Evolutionary conservation across 805 yeast species (phyloP).

Genomic region (Saccharomyces paradoxus): DNA sequence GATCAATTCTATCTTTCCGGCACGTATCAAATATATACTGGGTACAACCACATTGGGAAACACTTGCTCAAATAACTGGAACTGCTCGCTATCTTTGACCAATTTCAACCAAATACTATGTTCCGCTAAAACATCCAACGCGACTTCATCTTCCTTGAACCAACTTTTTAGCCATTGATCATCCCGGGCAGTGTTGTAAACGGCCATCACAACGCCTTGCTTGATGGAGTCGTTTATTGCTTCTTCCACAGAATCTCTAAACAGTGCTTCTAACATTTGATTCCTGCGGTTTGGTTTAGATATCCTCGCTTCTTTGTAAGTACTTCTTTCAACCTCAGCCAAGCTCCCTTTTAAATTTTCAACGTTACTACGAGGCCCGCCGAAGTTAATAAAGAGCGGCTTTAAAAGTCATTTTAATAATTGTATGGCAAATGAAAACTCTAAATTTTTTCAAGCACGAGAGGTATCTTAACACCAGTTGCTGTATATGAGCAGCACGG

Average conservation of each 20-base stretch:
- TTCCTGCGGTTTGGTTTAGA: constrained; percentile 1
- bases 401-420: not conserved
- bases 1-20: constrained; percentile 39
- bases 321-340: not conserved
- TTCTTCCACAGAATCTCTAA: constrained; percentile 22
- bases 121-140: constrained; percentile 9
- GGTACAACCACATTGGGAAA: constrained; percentile 47
- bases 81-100: constrained; percentile 36
- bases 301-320: not conserved
- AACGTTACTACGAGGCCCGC: not conserved
- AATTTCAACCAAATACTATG: constrained; percentile 36
- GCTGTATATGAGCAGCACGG: not conserved
- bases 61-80: constrained; percentile 43
- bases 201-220: constrained; percentile 31
- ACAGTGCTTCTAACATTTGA: constrained; percentile 12
- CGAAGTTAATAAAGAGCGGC: not conserved
- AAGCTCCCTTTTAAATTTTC: not conserved
- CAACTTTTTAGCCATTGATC: constrained; percentile 15
- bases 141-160: constrained; percentile 13
- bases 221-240: constrained; percentile 34
- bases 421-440: not conserved
- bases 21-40: constrained; percentile 45
- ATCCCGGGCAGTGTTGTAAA: constrained; percentile 23
- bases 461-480: not conserved
- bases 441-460: no score